Conservation (phyloP, 768 basidiomycete genomes). For the Pleurotus citrinopileatus region DNA sequence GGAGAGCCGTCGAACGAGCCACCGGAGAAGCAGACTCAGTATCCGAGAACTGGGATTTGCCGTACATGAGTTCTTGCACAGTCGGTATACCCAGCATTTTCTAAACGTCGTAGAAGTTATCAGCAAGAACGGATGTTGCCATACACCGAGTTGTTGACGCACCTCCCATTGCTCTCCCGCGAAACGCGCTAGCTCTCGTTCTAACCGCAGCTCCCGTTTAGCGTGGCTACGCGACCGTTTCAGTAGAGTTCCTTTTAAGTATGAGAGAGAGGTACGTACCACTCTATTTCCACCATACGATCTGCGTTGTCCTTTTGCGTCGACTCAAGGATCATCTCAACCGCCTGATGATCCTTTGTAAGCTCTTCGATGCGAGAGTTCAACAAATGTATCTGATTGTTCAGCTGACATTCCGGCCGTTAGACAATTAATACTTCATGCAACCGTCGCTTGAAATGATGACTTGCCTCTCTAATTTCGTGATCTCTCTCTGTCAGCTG, state of each 20-base stretch:
- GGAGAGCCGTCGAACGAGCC: constrained; percentile 21
- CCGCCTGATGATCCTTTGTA: constrained; percentile 69
- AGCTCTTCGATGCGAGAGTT: constrained; percentile 65
- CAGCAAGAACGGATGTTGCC: background rate
- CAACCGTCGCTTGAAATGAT: background rate
- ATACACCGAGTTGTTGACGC: constrained; percentile 13
- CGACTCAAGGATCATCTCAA: constrained; percentile 74
- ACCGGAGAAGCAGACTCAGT: constrained; percentile 26
- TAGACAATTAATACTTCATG: background rate
- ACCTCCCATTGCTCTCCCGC: constrained; percentile 87
- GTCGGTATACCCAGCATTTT: constrained; percentile 10
- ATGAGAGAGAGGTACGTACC: constrained; percentile 34
- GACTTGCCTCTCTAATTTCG: constrained; percentile 65
- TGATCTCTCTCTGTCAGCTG: constrained; percentile 67
- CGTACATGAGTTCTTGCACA: constrained; percentile 4
- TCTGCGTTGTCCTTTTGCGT: constrained; percentile 86
- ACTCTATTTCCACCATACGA: constrained; percentile 78
- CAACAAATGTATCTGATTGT: constrained; percentile 60
- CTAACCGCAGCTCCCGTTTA: constrained; percentile 71
- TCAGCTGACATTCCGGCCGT: constrained; percentile 40
- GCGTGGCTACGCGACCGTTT: constrained; percentile 42
- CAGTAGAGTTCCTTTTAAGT: background rate
- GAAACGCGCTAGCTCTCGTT: constrained; percentile 65
- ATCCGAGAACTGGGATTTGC: constrained; percentile 17
- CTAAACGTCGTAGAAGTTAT: constrained; percentile 28